phyloP scores from a whole-genome alignment of 345 rosid genomes.

The Syzygium aqueum region DNA sequence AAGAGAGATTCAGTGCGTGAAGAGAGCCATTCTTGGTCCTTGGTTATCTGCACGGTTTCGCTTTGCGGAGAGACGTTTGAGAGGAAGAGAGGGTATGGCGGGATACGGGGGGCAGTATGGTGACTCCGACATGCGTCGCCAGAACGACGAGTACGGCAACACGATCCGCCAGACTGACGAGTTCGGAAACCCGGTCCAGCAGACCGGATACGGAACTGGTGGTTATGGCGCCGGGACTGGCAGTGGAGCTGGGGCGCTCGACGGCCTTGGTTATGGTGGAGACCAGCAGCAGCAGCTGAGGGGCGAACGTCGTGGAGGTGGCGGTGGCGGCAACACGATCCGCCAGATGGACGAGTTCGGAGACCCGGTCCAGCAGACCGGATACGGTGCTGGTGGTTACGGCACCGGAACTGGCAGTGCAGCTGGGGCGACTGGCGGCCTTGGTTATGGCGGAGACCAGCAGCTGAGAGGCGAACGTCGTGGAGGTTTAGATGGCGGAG shows the following conservation, averaged over 20 bases:
- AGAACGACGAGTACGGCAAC: conserved; percentile 6
- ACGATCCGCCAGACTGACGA: conserved; percentile 14
- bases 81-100: conserved; percentile 15
- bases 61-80: neutral
- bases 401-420: neutral
- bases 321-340: conserved; percentile 9
- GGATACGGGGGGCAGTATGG: conserved; percentile 6
- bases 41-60: neutral
- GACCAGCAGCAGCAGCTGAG: conserved; percentile 9
- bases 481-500: conserved; percentile 10
- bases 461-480: conserved; percentile 1
- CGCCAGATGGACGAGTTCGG: conserved; percentile 13
- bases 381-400: conserved; percentile 9
- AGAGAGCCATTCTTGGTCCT: neutral
- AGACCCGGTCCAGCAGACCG: conserved; percentile 16
- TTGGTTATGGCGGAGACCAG: neutral
- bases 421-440: neutral
- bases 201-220: conserved; percentile 13
- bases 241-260: neutral
- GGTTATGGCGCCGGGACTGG: neutral
- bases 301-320: no score
- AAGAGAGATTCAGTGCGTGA: neutral
- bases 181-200: conserved; percentile 24
- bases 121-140: neutral
- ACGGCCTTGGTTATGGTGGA: neutral